These are phyloP conservation scores for Udeniomyces megalosporus DNA, from an alignment of 768 basidiomycete species.

Conservation along the genomic window DNA sequence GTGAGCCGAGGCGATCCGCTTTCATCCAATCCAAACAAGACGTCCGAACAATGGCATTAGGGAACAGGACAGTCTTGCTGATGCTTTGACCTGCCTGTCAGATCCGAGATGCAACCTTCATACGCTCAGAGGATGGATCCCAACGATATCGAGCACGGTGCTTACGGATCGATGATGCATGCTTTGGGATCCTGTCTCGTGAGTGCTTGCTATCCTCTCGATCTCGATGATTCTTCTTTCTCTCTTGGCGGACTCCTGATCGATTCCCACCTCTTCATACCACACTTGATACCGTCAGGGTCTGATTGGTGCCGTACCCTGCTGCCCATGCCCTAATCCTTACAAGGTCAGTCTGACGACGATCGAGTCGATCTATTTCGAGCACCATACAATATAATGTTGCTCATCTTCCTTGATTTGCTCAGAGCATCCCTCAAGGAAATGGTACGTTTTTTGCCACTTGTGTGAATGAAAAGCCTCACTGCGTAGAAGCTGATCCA, in stretches of 20 bases:
- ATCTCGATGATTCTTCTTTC: constrained; percentile 57
- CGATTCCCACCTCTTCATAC: constrained; percentile 37
- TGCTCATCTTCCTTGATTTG: constrained; percentile 48
- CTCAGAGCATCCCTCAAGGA: constrained; percentile 36
- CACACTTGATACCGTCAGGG: not conserved
- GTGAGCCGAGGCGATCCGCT: too few species aligned
- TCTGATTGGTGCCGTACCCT: constrained; percentile 9
- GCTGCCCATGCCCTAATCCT: constrained; percentile 24
- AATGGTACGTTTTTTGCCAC: constrained; percentile 83
- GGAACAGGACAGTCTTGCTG: too few species aligned
- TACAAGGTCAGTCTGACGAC: constrained; percentile 61
- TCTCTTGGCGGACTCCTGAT: not conserved
- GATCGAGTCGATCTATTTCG: constrained; percentile 20
- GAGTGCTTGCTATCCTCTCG: constrained; percentile 62
- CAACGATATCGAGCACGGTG: constrained; percentile 42
- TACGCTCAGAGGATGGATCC: constrained; percentile 24
- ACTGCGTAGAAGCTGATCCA: too few species aligned
- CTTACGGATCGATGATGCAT: constrained; percentile 70
- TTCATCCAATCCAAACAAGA: too few species aligned
- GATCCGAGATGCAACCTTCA: constrained; percentile 45
- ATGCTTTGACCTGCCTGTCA: constrained; percentile 35
- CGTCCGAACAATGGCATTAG: too few species aligned
- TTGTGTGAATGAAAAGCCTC: too few species aligned
- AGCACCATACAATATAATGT: constrained; percentile 52
- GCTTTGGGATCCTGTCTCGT: constrained; percentile 42